Evolutionary conservation across 2,329 filamentous ascomycete species (phyloP).

Genomic region (Aspergillus costaricaensis): DNA sequence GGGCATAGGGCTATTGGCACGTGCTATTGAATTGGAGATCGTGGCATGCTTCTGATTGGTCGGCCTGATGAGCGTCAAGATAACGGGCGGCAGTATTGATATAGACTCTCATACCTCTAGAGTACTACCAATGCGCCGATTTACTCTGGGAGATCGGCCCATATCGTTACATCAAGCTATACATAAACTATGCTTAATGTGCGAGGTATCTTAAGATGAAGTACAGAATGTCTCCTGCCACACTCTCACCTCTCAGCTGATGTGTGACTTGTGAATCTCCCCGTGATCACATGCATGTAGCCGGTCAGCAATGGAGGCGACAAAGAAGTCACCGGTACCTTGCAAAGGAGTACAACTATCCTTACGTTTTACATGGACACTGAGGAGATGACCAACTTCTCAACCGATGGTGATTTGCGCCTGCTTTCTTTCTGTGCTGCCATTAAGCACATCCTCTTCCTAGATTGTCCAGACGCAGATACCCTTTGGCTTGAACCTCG

Average conservation of each 20-base stretch:
- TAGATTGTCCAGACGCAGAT: not conserved
- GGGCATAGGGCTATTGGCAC: slow-evolving; percentile 30
- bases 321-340: not conserved
- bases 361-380: not conserved
- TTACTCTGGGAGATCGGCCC: too few relatives aligned
- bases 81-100: not conserved
- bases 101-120: too few relatives aligned
- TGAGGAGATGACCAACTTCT: not conserved
- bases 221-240: not conserved
- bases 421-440: not conserved
- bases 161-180: too few relatives aligned
- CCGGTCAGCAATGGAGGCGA: not conserved
- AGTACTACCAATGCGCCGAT: too few relatives aligned
- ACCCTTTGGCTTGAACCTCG: slow-evolving; percentile 29
- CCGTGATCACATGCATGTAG: slow-evolving; percentile 15
- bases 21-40: not conserved
- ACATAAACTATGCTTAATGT: too few relatives aligned
- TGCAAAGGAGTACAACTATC: not conserved
- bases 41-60: not conserved
- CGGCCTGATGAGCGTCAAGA: not conserved
- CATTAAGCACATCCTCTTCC: not conserved
- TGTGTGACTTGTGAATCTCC: slow-evolving; percentile 1
- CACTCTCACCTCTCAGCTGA: not conserved
- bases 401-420: not conserved
- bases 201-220: too few relatives aligned